A percentile compares a stretch with the other conserved stretches of the same genome.
Evolutionary conservation across 257 asterid genomes (phyloP).

Genomic region (Avicennia marina): DNA sequence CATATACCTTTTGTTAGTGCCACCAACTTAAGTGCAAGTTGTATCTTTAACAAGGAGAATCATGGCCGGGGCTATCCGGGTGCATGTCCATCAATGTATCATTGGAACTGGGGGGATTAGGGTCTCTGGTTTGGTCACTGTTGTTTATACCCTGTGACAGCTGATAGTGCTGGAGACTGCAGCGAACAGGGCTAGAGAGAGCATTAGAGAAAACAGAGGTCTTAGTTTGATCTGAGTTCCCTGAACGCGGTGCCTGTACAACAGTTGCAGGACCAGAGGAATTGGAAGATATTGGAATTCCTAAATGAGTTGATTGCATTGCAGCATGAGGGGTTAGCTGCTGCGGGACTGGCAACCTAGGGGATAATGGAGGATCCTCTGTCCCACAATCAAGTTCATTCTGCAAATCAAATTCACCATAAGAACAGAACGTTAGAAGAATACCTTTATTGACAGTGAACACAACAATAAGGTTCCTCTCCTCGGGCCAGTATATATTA

Average conservation of each 20-base stretch:
- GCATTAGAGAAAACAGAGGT: constrained; percentile 53
- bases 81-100: constrained; percentile 68
- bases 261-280: constrained; percentile 33
- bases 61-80: constrained; percentile 55
- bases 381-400: constrained; percentile 45
- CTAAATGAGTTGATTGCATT: constrained; percentile 24
- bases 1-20: constrained; percentile 10
- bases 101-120: constrained; percentile 39
- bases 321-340: constrained; percentile 36
- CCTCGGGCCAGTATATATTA: no score
- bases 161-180: no score
- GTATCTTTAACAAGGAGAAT: no score
- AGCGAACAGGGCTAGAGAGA: constrained; percentile 42
- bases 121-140: constrained; percentile 30
- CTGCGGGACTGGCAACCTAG: constrained; percentile 26
- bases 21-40: constrained; percentile 13
- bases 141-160: no score
- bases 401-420: constrained; percentile 20
- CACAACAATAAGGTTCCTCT: no score
- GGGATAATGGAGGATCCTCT: constrained; percentile 42
- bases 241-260: constrained; percentile 36
- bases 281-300: constrained; percentile 32
- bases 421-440: not conserved
- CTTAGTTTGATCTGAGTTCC: constrained; percentile 36
- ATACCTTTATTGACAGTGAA: not conserved